phyloP scores from a whole-genome alignment of 2,329 filamentous ascomycete genomes.

The Aureobasidium lini region DNA sequence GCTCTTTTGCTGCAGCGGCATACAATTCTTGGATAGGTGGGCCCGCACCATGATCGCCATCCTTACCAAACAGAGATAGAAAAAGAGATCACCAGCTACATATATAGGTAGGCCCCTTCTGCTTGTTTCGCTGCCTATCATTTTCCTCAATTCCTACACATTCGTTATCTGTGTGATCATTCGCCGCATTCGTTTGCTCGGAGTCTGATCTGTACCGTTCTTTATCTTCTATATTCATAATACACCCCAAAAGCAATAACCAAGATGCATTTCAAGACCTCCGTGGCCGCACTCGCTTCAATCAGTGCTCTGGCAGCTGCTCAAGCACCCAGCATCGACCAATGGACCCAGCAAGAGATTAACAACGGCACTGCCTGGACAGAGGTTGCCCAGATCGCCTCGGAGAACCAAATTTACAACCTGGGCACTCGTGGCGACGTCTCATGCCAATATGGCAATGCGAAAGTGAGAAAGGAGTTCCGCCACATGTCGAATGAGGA shows the following conservation, averaged over 20 bases:
- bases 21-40: neutral
- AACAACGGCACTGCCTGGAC: constrained; percentile 23
- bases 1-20: neutral
- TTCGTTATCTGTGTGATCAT: neutral
- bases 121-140: neutral
- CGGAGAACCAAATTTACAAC: constrained; percentile 22
- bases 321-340: constrained; percentile 9
- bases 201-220: neutral
- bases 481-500: constrained; percentile 19
- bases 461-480: constrained; percentile 17
- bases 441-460: constrained; percentile 25
- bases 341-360: constrained; percentile 22
- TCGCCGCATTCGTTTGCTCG: constrained; percentile 11
- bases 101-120: constrained; percentile 2
- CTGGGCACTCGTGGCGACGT: constrained; percentile 18
- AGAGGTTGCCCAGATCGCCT: constrained; percentile 23
- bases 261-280: neutral
- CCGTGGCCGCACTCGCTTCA: neutral
- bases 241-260: neutral
- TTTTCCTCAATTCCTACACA: neutral
- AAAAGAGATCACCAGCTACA: neutral
- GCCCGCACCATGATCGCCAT: neutral
- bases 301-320: constrained; percentile 9
- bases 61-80: neutral
- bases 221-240: neutral